Conservation (phyloP, 2,329 filamentous ascomycete species). For the Claviceps pazoutovae region DNA sequence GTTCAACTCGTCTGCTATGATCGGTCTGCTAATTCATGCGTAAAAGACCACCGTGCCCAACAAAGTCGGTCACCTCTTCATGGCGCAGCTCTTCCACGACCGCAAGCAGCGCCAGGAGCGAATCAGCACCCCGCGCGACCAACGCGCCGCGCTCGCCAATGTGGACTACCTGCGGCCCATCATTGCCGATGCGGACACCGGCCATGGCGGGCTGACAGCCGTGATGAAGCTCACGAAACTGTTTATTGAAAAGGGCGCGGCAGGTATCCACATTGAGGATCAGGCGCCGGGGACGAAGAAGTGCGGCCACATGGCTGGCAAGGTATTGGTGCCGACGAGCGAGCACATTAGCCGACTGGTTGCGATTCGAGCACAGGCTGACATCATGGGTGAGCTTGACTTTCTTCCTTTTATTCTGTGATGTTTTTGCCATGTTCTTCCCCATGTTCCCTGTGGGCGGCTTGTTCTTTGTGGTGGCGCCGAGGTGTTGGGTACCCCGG, state of each 20-base stretch:
- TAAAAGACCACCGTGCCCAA: conserved; percentile 85
- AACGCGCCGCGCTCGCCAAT: conserved; percentile 62
- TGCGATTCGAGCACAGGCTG: conserved; percentile 90
- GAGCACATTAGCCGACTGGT: conserved; percentile 98
- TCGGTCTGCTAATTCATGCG: neutral
- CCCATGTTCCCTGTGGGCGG: neutral
- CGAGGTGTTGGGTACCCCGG: too few species aligned
- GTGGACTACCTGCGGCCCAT: conserved; percentile 92
- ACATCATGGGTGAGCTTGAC: conserved; percentile 69
- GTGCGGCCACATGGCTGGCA: conserved; percentile 98
- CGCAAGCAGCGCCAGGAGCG: conserved; percentile 97
- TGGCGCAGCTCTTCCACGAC: conserved; percentile 98
- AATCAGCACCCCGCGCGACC: conserved; percentile 56
- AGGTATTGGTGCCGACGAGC: conserved; percentile 89
- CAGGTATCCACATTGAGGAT: conserved; percentile 97
- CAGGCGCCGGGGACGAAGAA: conserved; percentile 98
- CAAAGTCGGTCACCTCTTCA: conserved; percentile 95
- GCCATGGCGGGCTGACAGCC: conserved; percentile 92
- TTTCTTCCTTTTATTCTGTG: neutral
- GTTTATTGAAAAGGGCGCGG: conserved; percentile 90
- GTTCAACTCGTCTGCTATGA: neutral
- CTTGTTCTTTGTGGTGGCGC: neutral
- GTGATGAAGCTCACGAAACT: conserved; percentile 99
- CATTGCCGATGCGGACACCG: conserved; percentile 92
- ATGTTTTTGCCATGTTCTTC: neutral